A percentile compares a stretch with the other conserved stretches of the same genome.
phyloP scores from a whole-genome alignment of 2,329 filamentous ascomycete species.

The Verticillium nubilum region DNA sequence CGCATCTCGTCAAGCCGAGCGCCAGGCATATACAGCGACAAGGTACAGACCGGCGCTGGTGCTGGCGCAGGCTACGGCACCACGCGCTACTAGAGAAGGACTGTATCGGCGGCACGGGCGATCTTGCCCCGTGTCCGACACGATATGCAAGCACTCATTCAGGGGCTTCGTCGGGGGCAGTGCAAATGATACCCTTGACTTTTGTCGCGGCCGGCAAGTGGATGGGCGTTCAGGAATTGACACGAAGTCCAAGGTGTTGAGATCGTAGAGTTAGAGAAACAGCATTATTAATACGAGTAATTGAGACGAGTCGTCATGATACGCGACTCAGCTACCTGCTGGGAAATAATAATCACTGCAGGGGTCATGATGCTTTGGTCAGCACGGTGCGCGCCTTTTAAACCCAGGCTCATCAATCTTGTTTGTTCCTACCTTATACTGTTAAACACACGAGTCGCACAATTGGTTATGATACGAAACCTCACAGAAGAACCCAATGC shows the following conservation, averaged over 20 bases:
- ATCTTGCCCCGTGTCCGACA: background rate
- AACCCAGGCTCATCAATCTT: no score
- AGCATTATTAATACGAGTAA: background rate
- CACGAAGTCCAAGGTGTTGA: no score
- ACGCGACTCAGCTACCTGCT: no score
- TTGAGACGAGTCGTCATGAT: background rate
- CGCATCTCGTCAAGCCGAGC: constrained; percentile 47
- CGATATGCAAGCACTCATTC: background rate
- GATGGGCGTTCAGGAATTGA: background rate
- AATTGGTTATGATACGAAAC: no score
- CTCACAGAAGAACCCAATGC: no score
- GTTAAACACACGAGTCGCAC: no score
- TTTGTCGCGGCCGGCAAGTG: background rate
- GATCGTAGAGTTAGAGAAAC: background rate
- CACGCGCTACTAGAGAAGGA: constrained; percentile 24
- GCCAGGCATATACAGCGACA: constrained; percentile 66
- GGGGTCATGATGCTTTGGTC: no score
- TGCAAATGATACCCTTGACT: background rate
- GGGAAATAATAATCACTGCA: no score
- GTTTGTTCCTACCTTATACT: no score
- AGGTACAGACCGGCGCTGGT: constrained; percentile 63
- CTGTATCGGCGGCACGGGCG: constrained; percentile 8
- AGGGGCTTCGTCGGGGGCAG: background rate
- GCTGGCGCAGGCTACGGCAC: constrained; percentile 59
- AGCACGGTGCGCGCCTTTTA: no score